These are phyloP conservation scores for Cenchrus americanus DNA, from an alignment of 176 grass and related monocot genomes.

Conservation along the genomic window DNA sequence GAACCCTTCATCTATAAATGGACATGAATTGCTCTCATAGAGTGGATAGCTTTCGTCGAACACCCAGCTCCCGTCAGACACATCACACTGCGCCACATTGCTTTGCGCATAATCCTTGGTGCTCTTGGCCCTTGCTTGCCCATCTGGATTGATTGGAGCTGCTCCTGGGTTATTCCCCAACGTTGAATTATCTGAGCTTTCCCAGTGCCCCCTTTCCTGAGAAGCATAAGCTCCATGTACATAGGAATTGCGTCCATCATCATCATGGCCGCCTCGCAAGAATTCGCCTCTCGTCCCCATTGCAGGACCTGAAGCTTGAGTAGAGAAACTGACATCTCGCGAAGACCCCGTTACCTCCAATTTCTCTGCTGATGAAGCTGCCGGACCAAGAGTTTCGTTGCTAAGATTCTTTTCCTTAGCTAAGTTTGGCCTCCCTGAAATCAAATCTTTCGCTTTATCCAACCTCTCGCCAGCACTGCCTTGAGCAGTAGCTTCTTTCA, in stretches of 20 bases:
- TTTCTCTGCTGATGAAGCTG: conserved; percentile 15
- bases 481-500: conserved; percentile 1
- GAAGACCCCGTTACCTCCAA: neutral
- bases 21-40: conserved; percentile 67
- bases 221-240: conserved; percentile 31
- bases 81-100: conserved; percentile 42
- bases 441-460: conserved; percentile 39
- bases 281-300: neutral
- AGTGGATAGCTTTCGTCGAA: conserved; percentile 85
- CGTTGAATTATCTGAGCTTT: conserved; percentile 22
- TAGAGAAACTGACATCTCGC: conserved; percentile 21
- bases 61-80: conserved; percentile 86
- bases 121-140: neutral
- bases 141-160: conserved; percentile 9
- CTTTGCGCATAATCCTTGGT: conserved; percentile 19
- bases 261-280: conserved; percentile 5
- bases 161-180: conserved; percentile 12
- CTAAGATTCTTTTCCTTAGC: conserved; percentile 16
- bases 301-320: conserved; percentile 36
- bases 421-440: conserved; percentile 13
- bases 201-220: neutral
- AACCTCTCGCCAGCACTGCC: neutral
- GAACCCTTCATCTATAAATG: conserved; percentile 94
- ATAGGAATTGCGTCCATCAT: conserved; percentile 5
- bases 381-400: neutral